Percentiles rank a stretch among this genome's conserved stretches.
Conservation (phyloP, 257 asterid genomes). For the Solanum clarkiae region DNA sequence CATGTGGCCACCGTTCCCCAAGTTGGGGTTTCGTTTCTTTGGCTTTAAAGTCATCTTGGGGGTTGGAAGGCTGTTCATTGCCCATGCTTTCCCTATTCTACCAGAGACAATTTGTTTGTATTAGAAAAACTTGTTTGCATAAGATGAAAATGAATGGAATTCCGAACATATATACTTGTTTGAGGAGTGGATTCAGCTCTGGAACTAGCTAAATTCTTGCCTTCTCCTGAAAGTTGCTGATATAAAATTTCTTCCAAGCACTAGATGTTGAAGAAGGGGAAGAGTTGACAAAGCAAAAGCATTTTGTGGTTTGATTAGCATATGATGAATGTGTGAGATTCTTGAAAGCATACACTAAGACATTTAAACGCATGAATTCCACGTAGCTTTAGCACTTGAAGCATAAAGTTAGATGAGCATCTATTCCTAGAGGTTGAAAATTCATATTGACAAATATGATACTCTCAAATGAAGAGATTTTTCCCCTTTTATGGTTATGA, state of each 20-base stretch:
- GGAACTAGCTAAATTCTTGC: background rate
- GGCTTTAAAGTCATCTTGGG: slow-evolving; percentile 43
- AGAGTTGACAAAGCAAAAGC: background rate
- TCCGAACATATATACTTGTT: background rate
- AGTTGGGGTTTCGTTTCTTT: slow-evolving; percentile 65
- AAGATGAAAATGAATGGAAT: background rate
- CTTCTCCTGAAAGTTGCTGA: background rate
- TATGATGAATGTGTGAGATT: background rate
- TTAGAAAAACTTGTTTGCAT: background rate
- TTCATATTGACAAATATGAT: background rate
- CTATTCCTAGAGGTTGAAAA: background rate
- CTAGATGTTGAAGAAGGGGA: background rate
- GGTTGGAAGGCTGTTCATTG: slow-evolving; percentile 10
- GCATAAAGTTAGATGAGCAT: background rate
- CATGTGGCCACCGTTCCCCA: slow-evolving; percentile 72
- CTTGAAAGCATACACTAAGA: background rate
- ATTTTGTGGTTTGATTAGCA: background rate
- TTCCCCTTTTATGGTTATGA: background rate
- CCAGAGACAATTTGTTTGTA: background rate
- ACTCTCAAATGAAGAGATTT: background rate
- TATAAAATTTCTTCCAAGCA: background rate
- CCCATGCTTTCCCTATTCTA: slow-evolving; percentile 8
- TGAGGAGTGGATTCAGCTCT: background rate
- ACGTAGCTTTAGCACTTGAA: background rate
- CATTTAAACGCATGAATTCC: background rate